phyloP scores from a whole-genome alignment of 805 yeast species.

The Barnettozyma botsteinii region DNA sequence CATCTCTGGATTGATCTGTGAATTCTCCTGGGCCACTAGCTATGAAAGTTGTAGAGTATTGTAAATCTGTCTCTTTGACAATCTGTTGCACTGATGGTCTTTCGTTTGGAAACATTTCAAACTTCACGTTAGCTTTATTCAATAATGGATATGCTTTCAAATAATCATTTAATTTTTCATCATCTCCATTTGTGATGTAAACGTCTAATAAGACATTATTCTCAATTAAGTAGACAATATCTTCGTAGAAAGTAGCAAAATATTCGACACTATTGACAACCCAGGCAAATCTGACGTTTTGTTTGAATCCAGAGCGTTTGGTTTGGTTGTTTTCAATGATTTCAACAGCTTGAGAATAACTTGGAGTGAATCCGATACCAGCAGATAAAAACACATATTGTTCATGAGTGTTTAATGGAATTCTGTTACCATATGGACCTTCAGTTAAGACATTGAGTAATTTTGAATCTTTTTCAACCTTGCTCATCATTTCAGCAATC shows the following conservation, averaged over 20 bases:
- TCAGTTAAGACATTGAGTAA: slow-evolving; percentile 41
- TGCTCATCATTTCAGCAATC: slow-evolving; percentile 30
- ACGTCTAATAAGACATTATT: slow-evolving; percentile 20
- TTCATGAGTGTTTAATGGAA: slow-evolving; percentile 34
- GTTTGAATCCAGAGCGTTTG: slow-evolving; percentile 7
- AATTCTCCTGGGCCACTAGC: slow-evolving; percentile 61
- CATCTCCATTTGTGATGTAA: slow-evolving; percentile 13
- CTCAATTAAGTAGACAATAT: slow-evolving; percentile 32
- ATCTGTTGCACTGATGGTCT: slow-evolving; percentile 15
- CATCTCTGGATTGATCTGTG: slow-evolving; percentile 49
- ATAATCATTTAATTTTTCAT: not conserved
- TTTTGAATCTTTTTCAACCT: slow-evolving; percentile 28
- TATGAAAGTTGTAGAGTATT: slow-evolving; percentile 42
- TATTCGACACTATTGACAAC: slow-evolving; percentile 47
- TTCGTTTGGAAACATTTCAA: slow-evolving; percentile 4
- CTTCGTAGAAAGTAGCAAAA: slow-evolving; percentile 41
- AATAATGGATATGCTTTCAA: slow-evolving; percentile 4
- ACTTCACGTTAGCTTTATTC: slow-evolving; percentile 1
- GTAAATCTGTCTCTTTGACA: slow-evolving; percentile 18
- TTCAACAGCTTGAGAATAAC: slow-evolving; percentile 36
- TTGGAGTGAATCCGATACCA: slow-evolving; percentile 50
- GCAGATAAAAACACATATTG: slow-evolving; percentile 40
- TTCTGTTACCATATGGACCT: slow-evolving; percentile 56
- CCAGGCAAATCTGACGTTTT: slow-evolving; percentile 53
- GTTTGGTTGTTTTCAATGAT: slow-evolving; percentile 16